These are phyloP conservation scores for Elaeagnus macrophylla DNA, from an alignment of 306 rosid species.

Conservation along the genomic window DNA sequence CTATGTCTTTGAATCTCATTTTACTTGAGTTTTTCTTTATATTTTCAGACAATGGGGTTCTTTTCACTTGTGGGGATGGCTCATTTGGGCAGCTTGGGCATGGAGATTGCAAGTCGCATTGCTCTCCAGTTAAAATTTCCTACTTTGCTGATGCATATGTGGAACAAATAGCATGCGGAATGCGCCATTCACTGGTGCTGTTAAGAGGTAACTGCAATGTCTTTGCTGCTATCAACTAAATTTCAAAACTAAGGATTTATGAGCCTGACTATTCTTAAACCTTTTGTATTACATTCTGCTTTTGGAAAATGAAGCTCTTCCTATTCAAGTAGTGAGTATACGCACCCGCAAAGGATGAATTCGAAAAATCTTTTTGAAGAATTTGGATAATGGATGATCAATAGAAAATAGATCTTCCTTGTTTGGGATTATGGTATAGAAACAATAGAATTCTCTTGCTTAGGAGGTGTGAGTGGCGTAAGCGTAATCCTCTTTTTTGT, in stretches of 20 bases:
- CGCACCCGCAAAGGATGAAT: too few relatives aligned
- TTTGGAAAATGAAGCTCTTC: too few relatives aligned
- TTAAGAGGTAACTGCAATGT: conserved; percentile 43
- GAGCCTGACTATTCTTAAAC: too few relatives aligned
- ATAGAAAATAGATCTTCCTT: too few relatives aligned
- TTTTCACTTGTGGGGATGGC: conserved; percentile 87
- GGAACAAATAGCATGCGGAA: conserved; percentile 65
- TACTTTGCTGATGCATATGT: conserved; percentile 46
- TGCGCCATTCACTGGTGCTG: conserved; percentile 87
- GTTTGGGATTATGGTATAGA: neutral
- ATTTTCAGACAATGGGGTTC: conserved; percentile 42
- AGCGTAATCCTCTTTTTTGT: neutral
- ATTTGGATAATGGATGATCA: too few relatives aligned
- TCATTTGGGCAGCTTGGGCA: conserved; percentile 97
- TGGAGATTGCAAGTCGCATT: conserved; percentile 50
- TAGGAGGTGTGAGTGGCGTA: neutral
- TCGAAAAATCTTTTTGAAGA: too few relatives aligned
- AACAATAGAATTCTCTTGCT: neutral
- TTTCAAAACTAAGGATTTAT: too few relatives aligned
- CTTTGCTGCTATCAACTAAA: too few relatives aligned
- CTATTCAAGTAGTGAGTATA: too few relatives aligned
- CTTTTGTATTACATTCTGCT: too few relatives aligned
- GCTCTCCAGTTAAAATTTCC: conserved; percentile 48
- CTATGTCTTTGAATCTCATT: neutral
- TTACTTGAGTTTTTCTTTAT: conserved; percentile 1